phyloP scores from a whole-genome alignment of 1,284 basidiomycete species.

The Cryptococcus hybrid region DNA sequence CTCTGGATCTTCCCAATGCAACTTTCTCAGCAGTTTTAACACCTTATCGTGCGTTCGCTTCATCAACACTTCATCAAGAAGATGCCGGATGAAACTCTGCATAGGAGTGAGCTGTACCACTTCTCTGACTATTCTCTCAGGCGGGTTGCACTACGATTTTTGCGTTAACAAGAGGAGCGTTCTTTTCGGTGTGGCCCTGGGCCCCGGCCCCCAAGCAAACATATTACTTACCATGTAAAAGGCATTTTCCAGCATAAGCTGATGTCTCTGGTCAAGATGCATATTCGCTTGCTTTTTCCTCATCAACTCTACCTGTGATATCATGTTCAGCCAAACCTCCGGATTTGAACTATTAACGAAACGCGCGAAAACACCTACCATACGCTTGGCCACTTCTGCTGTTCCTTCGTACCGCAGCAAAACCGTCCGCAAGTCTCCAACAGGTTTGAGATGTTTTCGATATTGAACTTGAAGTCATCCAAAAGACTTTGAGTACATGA shows the following conservation, averaged over 20 bases:
- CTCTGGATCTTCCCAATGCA: slow-evolving; percentile 85
- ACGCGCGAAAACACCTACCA: slow-evolving; percentile 18
- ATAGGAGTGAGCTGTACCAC: slow-evolving; percentile 83
- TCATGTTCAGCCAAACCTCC: slow-evolving; percentile 13
- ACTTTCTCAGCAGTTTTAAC: slow-evolving; percentile 83
- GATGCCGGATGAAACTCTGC: slow-evolving; percentile 88
- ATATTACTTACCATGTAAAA: slow-evolving; percentile 77
- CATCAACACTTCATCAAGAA: slow-evolving; percentile 85
- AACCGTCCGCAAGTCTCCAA: slow-evolving; percentile 95
- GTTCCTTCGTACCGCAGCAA: slow-evolving; percentile 86
- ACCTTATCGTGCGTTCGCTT: slow-evolving; percentile 93
- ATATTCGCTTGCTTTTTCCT: slow-evolving; percentile 88
- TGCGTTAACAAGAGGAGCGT: not conserved
- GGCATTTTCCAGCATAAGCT: slow-evolving; percentile 91
- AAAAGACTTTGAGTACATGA: slow-evolving; percentile 96
- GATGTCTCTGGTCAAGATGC: slow-evolving; percentile 87
- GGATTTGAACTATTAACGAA: not conserved
- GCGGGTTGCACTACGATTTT: slow-evolving; percentile 87
- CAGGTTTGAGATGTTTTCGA: slow-evolving; percentile 89
- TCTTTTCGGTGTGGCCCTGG: too few relatives aligned
- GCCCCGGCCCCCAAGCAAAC: not conserved
- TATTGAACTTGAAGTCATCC: slow-evolving; percentile 90
- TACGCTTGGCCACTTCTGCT: slow-evolving; percentile 64
- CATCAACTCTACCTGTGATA: slow-evolving; percentile 81
- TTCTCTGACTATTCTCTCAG: slow-evolving; percentile 80